These are phyloP conservation scores for Starmerella gropengiesseri DNA, from an alignment of 805 yeast genomes.

Conservation along the genomic window DNA sequence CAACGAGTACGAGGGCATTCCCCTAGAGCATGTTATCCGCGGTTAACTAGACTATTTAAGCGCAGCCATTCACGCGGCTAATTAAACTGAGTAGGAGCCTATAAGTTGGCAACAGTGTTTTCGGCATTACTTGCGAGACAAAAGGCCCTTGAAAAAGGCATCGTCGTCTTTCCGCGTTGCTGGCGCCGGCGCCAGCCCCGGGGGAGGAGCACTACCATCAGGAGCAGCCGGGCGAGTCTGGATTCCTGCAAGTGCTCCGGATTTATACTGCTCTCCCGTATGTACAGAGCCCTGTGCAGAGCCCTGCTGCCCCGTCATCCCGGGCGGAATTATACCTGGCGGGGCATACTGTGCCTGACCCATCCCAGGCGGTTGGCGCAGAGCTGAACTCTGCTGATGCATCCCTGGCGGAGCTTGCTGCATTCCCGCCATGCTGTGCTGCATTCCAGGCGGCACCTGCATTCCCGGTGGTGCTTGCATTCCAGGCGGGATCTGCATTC, in stretches of 20 bases:
- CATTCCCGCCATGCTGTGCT: no score
- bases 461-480: conserved; percentile 1
- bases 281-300: not conserved
- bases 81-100: no score
- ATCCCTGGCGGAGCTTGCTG: conserved; percentile 5
- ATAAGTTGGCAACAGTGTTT: no score
- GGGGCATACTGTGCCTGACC: conserved; percentile 8
- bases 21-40: conserved; percentile 33
- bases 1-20: conserved; percentile 92
- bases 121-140: conserved; percentile 6
- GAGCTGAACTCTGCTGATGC: not conserved
- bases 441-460: not conserved
- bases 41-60: conserved; percentile 18
- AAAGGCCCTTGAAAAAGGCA: conserved; percentile 12
- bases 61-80: no score
- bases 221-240: no score
- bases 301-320: conserved; percentile 6
- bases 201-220: not conserved
- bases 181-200: conserved; percentile 6
- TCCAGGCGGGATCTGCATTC: conserved; percentile 2
- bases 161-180: conserved; percentile 10
- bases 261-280: no score
- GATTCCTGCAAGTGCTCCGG: no score
- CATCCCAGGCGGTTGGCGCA: conserved; percentile 8
- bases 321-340: conserved; percentile 14